phyloP scores from a whole-genome alignment of 495 filamentous ascomycete genomes.

The Aspergillus bertholletiae region DNA sequence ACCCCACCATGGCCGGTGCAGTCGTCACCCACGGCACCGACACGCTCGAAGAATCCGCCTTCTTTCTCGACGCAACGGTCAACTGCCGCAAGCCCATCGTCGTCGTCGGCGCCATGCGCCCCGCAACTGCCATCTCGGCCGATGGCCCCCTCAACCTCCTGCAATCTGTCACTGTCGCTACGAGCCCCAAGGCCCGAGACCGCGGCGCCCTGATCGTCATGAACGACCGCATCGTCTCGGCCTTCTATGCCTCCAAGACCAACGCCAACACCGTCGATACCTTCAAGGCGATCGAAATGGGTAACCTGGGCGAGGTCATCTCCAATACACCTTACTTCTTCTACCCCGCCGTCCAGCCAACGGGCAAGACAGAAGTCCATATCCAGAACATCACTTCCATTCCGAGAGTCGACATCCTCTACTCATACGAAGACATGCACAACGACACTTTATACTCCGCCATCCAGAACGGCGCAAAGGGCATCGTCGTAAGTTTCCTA shows the following conservation, averaged over 20 bases:
- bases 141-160: slow-evolving; percentile 50
- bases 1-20: slow-evolving; percentile 39
- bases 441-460: slow-evolving; percentile 31
- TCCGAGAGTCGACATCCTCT: slow-evolving; percentile 43
- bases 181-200: slow-evolving; percentile 24
- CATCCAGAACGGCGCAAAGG: slow-evolving; percentile 36
- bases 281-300: slow-evolving; percentile 44
- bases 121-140: slow-evolving; percentile 47
- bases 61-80: slow-evolving; percentile 46
- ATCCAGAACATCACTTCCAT: slow-evolving; percentile 26
- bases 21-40: slow-evolving; percentile 52
- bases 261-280: slow-evolving; percentile 51
- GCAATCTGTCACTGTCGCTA: slow-evolving; percentile 45
- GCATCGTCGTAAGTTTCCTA: slow-evolving; percentile 32
- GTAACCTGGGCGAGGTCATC: slow-evolving; percentile 42
- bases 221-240: slow-evolving; percentile 48
- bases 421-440: slow-evolving; percentile 35
- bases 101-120: slow-evolving; percentile 47
- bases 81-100: slow-evolving; percentile 47
- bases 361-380: slow-evolving; percentile 35
- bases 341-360: slow-evolving; percentile 34
- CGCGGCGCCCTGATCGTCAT: slow-evolving; percentile 46
- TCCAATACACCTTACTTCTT: slow-evolving; percentile 45
- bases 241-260: slow-evolving; percentile 48
- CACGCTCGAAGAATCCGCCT: slow-evolving; percentile 48